These are phyloP conservation scores for Wickerhamiella bombiphila DNA, from an alignment of 805 yeast genomes.

Conservation along the genomic window DNA sequence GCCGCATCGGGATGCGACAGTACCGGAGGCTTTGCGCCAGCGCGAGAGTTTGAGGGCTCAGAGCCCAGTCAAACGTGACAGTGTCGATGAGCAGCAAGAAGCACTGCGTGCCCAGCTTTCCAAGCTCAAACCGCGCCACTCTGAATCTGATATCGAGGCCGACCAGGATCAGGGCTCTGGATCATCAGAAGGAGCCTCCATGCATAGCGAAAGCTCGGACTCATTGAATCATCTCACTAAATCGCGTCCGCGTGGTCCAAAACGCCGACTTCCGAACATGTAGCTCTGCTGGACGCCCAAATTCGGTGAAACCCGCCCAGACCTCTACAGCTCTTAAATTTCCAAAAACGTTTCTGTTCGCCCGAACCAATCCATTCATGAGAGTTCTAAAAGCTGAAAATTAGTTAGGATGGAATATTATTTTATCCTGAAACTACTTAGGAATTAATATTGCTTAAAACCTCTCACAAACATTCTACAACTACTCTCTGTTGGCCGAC, in stretches of 20 bases:
- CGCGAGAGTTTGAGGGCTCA: constrained; percentile 5
- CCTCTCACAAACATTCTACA: too few species aligned
- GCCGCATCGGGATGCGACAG: constrained; percentile 7
- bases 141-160: constrained; percentile 3
- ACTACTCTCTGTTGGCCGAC: too few species aligned
- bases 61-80: constrained; percentile 3
- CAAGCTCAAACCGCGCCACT: constrained; percentile 11
- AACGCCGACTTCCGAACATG: constrained; percentile 11
- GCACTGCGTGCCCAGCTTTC: constrained; percentile 13
- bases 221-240: constrained; percentile 14
- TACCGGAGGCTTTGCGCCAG: constrained; percentile 9
- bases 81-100: constrained; percentile 7
- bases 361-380: too few species aligned
- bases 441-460: too few species aligned
- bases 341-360: too few species aligned
- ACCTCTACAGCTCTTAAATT: not conserved
- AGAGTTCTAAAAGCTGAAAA: too few species aligned
- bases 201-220: constrained; percentile 1
- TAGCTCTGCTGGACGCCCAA: too few species aligned
- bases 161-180: not conserved
- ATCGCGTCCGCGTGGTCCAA: constrained; percentile 14
- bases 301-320: too few species aligned
- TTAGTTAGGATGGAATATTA: too few species aligned
- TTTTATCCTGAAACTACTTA: too few species aligned
- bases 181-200: too few species aligned